Evolutionary conservation across 1,139 yeast genomes (phyloP).

Genomic region (Magnusiomyces paraingens): DNA sequence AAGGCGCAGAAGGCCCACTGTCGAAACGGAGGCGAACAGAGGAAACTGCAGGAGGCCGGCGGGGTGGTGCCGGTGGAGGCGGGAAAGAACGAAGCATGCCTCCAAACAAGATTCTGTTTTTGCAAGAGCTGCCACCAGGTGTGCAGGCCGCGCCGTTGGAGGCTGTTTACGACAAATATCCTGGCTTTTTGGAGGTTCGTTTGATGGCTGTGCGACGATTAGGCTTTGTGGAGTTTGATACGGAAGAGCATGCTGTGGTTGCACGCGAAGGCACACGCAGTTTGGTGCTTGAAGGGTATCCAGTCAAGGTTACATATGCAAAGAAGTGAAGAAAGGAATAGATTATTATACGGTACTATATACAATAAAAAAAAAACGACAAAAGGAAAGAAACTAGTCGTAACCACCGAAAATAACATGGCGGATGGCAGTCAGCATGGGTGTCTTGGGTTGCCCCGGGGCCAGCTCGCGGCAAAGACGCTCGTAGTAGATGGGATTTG

Average conservation of each 20-base stretch:
- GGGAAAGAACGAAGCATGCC: conserved; percentile 38
- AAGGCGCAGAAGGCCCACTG: conserved; percentile 8
- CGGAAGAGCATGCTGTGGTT: conserved; percentile 43
- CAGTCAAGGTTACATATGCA: conserved; percentile 44
- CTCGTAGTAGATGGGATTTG: conserved; percentile 73
- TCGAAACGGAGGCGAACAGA: conserved; percentile 21
- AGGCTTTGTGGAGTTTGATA: conserved; percentile 75
- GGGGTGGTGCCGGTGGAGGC: conserved; percentile 21
- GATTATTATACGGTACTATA: conserved; percentile 9
- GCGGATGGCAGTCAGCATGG: conserved; percentile 34
- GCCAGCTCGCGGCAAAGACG: conserved; percentile 63
- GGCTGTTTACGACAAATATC: conserved; percentile 41
- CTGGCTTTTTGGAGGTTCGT: conserved; percentile 62
- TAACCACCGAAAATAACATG: conserved; percentile 35
- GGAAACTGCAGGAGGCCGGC: conserved; percentile 23
- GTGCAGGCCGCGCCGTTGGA: conserved; percentile 40
- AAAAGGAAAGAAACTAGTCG: conserved; percentile 17
- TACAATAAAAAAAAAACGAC: conserved; percentile 7
- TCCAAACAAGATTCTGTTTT: conserved; percentile 63
- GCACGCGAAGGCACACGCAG: conserved; percentile 39
- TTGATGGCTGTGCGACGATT: conserved; percentile 60
- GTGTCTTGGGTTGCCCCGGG: conserved; percentile 67
- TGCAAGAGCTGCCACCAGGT: conserved; percentile 57
- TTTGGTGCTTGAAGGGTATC: conserved; percentile 34
- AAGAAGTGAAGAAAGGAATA: conserved; percentile 34